A percentile compares a stretch with the other conserved stretches of the same genome.
Evolutionary conservation across 208 protist species (phyloP).

Genomic region (Trypanosoma brucei): DNA sequence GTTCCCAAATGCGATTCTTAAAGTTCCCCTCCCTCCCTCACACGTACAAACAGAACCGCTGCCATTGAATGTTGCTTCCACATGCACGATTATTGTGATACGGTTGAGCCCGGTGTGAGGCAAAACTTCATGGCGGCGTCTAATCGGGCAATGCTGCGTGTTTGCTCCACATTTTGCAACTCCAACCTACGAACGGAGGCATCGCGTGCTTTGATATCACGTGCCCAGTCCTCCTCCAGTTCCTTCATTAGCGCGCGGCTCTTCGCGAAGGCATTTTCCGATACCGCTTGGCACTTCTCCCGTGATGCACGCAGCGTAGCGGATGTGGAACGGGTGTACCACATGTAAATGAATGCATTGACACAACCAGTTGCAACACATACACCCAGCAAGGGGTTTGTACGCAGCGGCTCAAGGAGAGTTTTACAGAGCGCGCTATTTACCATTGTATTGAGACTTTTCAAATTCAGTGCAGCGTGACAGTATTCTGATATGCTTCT

Average conservation of each 20-base stretch:
- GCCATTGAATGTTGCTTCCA: too few relatives aligned
- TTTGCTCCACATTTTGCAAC: slow-evolving; percentile 88
- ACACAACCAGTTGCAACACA: slow-evolving; percentile 49
- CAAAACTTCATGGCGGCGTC: slow-evolving; percentile 83
- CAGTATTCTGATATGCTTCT: too few relatives aligned
- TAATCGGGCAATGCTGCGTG: slow-evolving; percentile 70
- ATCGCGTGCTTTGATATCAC: slow-evolving; percentile 66
- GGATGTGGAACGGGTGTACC: slow-evolving; percentile 56
- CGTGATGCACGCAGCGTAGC: slow-evolving; percentile 44
- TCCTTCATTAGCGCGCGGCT: slow-evolving; percentile 67
- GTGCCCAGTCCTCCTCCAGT: slow-evolving; percentile 54
- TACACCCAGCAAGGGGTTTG: slow-evolving; percentile 40
- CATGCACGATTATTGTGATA: slow-evolving; percentile 4
- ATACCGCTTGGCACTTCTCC: slow-evolving; percentile 44
- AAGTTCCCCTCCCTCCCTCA: too few relatives aligned
- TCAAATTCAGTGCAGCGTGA: too few relatives aligned
- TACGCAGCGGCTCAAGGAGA: slow-evolving; percentile 43
- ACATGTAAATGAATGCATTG: slow-evolving; percentile 67
- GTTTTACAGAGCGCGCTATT: slow-evolving; percentile 23
- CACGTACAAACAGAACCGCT: too few relatives aligned
- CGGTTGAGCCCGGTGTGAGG: slow-evolving; percentile 32
- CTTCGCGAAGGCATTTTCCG: slow-evolving; percentile 48
- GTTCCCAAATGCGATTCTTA: too few relatives aligned
- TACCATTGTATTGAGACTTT: not conserved
- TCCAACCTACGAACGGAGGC: slow-evolving; percentile 70